These are phyloP conservation scores for Cenococcum geophilum DNA, from an alignment of 495 filamentous ascomycete species.

Conservation along the genomic window DNA sequence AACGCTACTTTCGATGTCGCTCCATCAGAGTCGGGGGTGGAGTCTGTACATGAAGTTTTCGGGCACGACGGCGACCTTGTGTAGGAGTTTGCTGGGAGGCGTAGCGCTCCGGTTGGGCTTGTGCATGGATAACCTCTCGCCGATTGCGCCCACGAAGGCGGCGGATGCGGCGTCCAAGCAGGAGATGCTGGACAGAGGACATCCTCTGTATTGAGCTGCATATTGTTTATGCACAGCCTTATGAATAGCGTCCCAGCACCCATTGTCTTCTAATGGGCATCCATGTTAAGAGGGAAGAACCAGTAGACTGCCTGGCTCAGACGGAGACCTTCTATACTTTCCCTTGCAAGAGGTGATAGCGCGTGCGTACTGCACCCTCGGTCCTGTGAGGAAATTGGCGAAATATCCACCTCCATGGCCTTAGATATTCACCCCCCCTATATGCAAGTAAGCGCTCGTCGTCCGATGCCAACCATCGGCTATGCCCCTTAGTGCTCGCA, in stretches of 20 bases:
- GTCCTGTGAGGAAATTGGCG: background rate
- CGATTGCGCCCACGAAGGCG: too few relatives aligned
- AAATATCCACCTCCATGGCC: background rate
- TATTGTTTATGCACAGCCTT: too few relatives aligned
- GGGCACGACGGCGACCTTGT: background rate
- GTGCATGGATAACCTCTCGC: background rate
- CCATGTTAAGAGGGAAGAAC: too few relatives aligned
- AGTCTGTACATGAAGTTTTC: background rate
- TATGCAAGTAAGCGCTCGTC: background rate
- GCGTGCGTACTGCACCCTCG: background rate
- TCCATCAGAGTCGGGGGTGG: background rate
- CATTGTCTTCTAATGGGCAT: too few relatives aligned
- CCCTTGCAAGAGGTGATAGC: background rate
- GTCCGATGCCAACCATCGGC: background rate
- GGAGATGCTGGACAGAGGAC: too few relatives aligned
- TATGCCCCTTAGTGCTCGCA: too few relatives aligned
- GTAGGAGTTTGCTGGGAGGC: background rate
- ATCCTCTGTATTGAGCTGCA: too few relatives aligned
- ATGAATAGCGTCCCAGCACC: too few relatives aligned
- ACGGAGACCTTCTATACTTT: background rate
- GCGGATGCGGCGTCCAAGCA: too few relatives aligned
- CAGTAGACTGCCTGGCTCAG: too few relatives aligned
- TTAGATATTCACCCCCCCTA: background rate
- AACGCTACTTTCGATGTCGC: constrained; percentile 4
- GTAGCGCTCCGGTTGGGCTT: background rate